phyloP scores from a whole-genome alignment of 352 stramenopile species.

The Phytophthora fragariaefolia region DNA sequence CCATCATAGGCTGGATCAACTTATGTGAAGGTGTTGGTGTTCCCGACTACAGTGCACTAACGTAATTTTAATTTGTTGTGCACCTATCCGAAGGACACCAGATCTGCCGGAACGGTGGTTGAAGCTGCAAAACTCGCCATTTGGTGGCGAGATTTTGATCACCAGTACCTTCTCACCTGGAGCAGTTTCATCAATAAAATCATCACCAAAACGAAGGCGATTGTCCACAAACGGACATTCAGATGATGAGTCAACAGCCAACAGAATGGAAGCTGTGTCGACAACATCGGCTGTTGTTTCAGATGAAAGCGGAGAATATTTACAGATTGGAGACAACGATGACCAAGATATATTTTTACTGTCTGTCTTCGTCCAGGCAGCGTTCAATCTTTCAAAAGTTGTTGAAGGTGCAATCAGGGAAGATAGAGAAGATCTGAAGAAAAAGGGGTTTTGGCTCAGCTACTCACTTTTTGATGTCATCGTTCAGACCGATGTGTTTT shows the following conservation, averaged over 20 bases:
- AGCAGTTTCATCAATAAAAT: background rate
- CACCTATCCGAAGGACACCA: conserved; percentile 51
- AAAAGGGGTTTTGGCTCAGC: conserved; percentile 76
- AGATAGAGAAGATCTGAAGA: conserved; percentile 2
- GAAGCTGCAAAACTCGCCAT: conserved; percentile 75
- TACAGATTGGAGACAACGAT: conserved; percentile 51
- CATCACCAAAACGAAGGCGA: conserved; percentile 1
- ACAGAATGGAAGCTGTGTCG: background rate
- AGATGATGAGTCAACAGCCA: background rate
- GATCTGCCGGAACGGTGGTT: conserved; percentile 73
- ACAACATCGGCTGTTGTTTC: conserved; percentile 19
- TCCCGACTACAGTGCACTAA: background rate
- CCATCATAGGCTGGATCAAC: background rate
- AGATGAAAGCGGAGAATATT: conserved; percentile 49
- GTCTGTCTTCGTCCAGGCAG: conserved; percentile 58
- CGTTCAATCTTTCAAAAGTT: conserved; percentile 44
- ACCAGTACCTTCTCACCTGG: conserved; percentile 45
- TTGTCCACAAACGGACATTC: background rate
- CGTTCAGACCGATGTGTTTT: conserved; percentile 83
- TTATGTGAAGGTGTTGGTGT: background rate
- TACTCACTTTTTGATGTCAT: conserved; percentile 88
- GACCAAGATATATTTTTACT: conserved; percentile 68
- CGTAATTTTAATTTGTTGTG: background rate
- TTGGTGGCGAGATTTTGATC: conserved; percentile 74
- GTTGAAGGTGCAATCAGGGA: conserved; percentile 31